These are phyloP conservation scores for Penicillium polonicum DNA, from an alignment of 2,329 filamentous ascomycete genomes.

Conservation along the genomic window DNA sequence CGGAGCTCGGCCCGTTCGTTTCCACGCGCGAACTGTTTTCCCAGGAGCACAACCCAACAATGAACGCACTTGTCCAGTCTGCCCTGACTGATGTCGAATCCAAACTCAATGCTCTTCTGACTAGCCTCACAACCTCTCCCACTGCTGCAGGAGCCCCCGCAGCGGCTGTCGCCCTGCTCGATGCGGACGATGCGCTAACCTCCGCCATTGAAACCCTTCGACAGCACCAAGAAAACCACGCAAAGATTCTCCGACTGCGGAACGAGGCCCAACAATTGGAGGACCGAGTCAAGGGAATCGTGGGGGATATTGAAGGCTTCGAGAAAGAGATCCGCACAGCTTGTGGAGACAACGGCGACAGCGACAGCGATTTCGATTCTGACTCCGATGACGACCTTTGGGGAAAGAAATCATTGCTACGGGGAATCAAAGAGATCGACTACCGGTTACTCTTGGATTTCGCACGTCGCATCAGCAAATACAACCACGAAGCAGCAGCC, in stretches of 20 bases:
- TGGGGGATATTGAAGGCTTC: slow-evolving; percentile 40
- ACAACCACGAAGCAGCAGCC: slow-evolving; percentile 46
- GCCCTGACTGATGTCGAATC: slow-evolving; percentile 43
- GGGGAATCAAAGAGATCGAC: slow-evolving; percentile 41
- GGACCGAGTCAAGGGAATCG: slow-evolving; percentile 42
- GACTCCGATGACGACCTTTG: slow-evolving; percentile 21
- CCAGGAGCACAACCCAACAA: slow-evolving; percentile 22
- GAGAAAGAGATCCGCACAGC: slow-evolving; percentile 41
- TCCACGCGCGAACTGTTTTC: background rate
- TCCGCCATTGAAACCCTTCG: slow-evolving; percentile 44
- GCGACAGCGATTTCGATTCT: slow-evolving; percentile 31
- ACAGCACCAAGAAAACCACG: slow-evolving; percentile 47
- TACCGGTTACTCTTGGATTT: slow-evolving; percentile 47
- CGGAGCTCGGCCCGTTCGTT: background rate
- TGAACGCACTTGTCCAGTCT: slow-evolving; percentile 42
- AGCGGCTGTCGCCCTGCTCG: slow-evolving; percentile 41
- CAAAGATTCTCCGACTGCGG: slow-evolving; percentile 42
- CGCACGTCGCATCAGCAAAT: slow-evolving; percentile 48
- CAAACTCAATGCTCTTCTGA: slow-evolving; percentile 44
- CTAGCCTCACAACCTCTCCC: slow-evolving; percentile 44
- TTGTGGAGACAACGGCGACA: slow-evolving; percentile 35
- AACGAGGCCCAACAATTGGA: slow-evolving; percentile 42
- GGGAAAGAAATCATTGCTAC: slow-evolving; percentile 7
- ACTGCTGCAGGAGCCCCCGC: slow-evolving; percentile 45
- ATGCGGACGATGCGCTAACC: slow-evolving; percentile 44